Evolutionary conservation across 805 yeast species (phyloP).

Genomic region (Komagataella populi): DNA sequence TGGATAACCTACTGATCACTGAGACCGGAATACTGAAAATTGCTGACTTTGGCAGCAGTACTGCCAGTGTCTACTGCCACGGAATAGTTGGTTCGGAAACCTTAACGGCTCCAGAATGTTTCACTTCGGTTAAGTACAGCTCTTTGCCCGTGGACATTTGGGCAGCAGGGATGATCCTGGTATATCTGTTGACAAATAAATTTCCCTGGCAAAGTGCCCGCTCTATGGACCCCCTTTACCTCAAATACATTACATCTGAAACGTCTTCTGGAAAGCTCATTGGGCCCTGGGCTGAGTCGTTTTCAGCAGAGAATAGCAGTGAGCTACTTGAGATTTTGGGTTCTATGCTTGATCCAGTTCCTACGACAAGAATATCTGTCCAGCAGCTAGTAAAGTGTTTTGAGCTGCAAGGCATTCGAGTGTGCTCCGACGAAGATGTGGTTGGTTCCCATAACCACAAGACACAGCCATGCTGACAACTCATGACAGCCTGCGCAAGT

Average conservation of each 20-base stretch:
- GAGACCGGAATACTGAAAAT: slow-evolving; percentile 21
- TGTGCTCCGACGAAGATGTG: not conserved
- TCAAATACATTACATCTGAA: slow-evolving; percentile 1
- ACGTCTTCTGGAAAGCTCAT: not conserved
- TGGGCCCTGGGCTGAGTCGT: not conserved
- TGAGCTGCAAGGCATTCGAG: not conserved
- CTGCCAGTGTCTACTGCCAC: slow-evolving; percentile 19
- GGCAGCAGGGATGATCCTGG: slow-evolving; percentile 33
- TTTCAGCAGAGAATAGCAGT: not conserved
- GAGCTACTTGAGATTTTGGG: not conserved
- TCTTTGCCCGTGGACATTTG: slow-evolving; percentile 31
- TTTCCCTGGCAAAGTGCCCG: slow-evolving; percentile 37
- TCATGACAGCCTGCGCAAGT: not conserved
- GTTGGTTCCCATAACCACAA: not conserved
- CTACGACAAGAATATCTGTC: not conserved
- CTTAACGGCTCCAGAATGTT: slow-evolving; percentile 36
- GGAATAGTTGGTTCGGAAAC: slow-evolving; percentile 36
- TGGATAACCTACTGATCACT: slow-evolving; percentile 28
- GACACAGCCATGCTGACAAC: not conserved
- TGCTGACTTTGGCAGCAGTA: slow-evolving; percentile 30
- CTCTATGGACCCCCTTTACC: slow-evolving; percentile 3
- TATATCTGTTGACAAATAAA: slow-evolving; percentile 14
- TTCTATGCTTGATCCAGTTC: not conserved
- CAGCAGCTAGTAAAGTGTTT: not conserved
- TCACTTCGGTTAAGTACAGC: slow-evolving; percentile 20